Evolutionary conservation across 2,329 filamentous ascomycete species (phyloP).

Genomic region (Metarhizium rileyi): DNA sequence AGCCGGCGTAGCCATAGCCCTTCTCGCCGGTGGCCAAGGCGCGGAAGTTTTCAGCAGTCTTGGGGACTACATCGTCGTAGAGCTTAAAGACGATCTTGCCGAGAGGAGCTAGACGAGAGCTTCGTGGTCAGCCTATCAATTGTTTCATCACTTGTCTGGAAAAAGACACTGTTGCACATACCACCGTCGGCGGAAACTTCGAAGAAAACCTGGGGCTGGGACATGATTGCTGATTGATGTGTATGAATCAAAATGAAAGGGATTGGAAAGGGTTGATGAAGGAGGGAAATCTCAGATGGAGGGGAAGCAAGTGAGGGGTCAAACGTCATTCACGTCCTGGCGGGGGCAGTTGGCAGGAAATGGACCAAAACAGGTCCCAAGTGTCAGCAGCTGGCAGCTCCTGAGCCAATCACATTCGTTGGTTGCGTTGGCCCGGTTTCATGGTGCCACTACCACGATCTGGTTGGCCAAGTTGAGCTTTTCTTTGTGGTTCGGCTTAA

Average conservation of each 20-base stretch:
- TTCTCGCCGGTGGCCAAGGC: constrained; percentile 72
- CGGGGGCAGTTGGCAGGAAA: neutral
- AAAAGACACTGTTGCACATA: constrained; percentile 1
- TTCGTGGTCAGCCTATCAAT: neutral
- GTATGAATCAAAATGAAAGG: neutral
- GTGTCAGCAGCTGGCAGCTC: constrained; percentile 1
- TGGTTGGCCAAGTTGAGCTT: neutral
- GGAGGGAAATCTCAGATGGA: constrained; percentile 1
- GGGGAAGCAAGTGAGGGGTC: constrained; percentile 6
- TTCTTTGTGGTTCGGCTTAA: neutral
- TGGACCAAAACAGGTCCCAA: constrained; percentile 1
- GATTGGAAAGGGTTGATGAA: neutral
- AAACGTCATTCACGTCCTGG: constrained; percentile 7
- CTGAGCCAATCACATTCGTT: constrained; percentile 2
- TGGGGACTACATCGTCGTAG: constrained; percentile 77
- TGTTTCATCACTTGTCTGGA: neutral
- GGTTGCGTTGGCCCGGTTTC: neutral
- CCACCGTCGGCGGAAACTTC: constrained; percentile 8
- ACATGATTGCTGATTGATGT: neutral
- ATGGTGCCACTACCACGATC: neutral
- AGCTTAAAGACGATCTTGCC: constrained; percentile 86
- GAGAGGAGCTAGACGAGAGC: constrained; percentile 4
- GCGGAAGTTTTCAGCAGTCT: constrained; percentile 78
- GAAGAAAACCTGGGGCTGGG: constrained; percentile 10
- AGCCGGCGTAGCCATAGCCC: constrained; percentile 74